Conservation (phyloP, 1,284 basidiomycete genomes). For the Sporisorium scitamineum region DNA sequence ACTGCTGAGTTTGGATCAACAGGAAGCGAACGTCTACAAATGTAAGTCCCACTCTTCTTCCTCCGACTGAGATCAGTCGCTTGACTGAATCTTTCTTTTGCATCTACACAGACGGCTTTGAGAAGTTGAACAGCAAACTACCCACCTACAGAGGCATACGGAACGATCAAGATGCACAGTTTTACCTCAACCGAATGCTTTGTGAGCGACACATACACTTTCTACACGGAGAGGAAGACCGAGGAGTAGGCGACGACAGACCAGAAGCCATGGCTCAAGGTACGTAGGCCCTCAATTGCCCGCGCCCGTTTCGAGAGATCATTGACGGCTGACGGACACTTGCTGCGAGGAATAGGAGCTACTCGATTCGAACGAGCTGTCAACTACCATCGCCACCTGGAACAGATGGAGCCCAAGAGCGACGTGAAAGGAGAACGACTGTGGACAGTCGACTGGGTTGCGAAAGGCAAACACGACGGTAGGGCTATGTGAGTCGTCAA, state of each 20-base stretch:
- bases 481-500: conserved; percentile 35
- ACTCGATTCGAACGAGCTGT: conserved; percentile 25
- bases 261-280: conserved; percentile 47
- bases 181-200: conserved; percentile 14
- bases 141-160: conserved; percentile 4
- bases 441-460: conserved; percentile 43
- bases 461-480: conserved; percentile 34
- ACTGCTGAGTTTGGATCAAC: neutral
- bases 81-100: neutral
- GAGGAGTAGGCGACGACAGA: conserved; percentile 41
- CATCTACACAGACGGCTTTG: conserved; percentile 28
- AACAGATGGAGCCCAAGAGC: conserved; percentile 5
- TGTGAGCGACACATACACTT: conserved; percentile 20
- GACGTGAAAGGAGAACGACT: neutral
- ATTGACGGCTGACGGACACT: conserved; percentile 6
- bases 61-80: no score
- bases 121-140: conserved; percentile 16
- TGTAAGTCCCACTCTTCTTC: conserved; percentile 21
- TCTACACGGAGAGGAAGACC: conserved; percentile 34
- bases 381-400: conserved; percentile 38
- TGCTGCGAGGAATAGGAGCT: conserved; percentile 10
- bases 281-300: neutral
- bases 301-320: neutral
- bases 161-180: neutral
- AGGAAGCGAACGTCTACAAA: conserved; percentile 52